Percentiles rank a stretch among this genome's conserved stretches.
phyloP scores from a whole-genome alignment of 805 yeast genomes.

The Starmerella kuoi region DNA sequence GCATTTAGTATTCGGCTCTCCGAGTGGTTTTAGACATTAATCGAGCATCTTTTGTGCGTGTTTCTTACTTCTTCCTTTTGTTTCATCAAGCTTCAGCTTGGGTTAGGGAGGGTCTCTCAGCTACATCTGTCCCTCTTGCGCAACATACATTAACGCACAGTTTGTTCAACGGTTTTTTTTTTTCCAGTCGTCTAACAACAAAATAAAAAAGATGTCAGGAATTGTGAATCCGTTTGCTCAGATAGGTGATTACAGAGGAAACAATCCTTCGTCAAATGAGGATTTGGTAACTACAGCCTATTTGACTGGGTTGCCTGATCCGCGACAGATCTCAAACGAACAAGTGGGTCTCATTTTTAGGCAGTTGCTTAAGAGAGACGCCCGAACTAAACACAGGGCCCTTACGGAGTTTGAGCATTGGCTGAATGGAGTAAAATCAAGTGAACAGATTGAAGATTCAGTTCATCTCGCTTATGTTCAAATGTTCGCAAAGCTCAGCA shows the following conservation, averaged over 20 bases:
- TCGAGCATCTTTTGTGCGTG: too few relatives aligned
- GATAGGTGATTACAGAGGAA: slow-evolving; percentile 14
- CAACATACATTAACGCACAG: too few relatives aligned
- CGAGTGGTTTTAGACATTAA: too few relatives aligned
- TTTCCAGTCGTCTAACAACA: too few relatives aligned
- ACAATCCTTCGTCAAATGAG: not conserved
- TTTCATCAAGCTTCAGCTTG: too few relatives aligned
- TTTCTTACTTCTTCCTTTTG: too few relatives aligned
- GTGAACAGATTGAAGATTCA: slow-evolving; percentile 38
- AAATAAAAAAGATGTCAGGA: slow-evolving; percentile 17
- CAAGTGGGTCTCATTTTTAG: slow-evolving; percentile 55
- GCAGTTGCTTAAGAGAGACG: slow-evolving; percentile 62
- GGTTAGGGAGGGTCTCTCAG: too few relatives aligned
- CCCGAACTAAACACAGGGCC: slow-evolving; percentile 76
- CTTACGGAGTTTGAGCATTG: slow-evolving; percentile 38
- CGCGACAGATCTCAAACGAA: slow-evolving; percentile 38
- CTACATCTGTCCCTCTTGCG: too few relatives aligned
- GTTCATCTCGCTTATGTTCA: slow-evolving; percentile 60
- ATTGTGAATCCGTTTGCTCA: slow-evolving; percentile 21
- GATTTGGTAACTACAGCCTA: slow-evolving; percentile 56
- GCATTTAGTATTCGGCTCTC: too few relatives aligned
- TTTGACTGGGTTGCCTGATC: slow-evolving; percentile 68
- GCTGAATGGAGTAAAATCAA: slow-evolving; percentile 23
- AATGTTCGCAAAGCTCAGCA: slow-evolving; percentile 64
- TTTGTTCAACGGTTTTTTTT: too few relatives aligned